These are phyloP conservation scores for Eragrostis tef DNA, from an alignment of 202 grass and related monocot species.

Conservation along the genomic window DNA sequence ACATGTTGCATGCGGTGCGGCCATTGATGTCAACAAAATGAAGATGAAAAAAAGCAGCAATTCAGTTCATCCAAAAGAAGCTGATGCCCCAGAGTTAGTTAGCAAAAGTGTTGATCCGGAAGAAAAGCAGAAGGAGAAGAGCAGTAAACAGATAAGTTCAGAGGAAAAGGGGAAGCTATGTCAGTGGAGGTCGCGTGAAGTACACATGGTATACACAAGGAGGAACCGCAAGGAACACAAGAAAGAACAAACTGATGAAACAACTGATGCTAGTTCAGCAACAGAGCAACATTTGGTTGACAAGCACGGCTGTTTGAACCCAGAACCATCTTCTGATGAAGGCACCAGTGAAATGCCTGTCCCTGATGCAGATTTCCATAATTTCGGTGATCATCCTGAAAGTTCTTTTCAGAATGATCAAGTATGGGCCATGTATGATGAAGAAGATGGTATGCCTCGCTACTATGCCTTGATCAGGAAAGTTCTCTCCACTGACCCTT, in stretches of 20 bases:
- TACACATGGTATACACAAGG: constrained; percentile 52
- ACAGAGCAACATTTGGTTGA: constrained; percentile 3
- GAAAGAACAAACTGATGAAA: constrained; percentile 38
- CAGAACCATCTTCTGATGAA: constrained; percentile 11
- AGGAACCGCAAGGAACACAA: constrained; percentile 53
- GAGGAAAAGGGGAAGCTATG: constrained; percentile 48
- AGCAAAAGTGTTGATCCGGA: constrained; percentile 44
- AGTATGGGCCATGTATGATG: constrained; percentile 74
- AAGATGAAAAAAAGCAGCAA: constrained; percentile 18
- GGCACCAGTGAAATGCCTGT: constrained; percentile 45
- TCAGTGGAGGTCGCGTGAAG: constrained; percentile 42
- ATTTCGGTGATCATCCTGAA: constrained; percentile 62
- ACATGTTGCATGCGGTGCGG: background rate
- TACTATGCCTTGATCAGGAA: constrained; percentile 63
- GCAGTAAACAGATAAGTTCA: constrained; percentile 30
- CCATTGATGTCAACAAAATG: background rate
- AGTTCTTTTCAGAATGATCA: constrained; percentile 61
- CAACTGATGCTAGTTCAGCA: constrained; percentile 29
- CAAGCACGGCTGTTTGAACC: constrained; percentile 18
- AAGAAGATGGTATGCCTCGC: constrained; percentile 78
- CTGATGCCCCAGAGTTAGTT: constrained; percentile 17
- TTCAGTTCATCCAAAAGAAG: constrained; percentile 35
- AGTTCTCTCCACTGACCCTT: constrained; percentile 54
- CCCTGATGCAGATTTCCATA: constrained; percentile 66
- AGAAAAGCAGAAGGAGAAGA: constrained; percentile 25